phyloP scores from a whole-genome alignment of 2,329 filamentous ascomycete genomes.

The Paraphaeosphaeria sporulosa region DNA sequence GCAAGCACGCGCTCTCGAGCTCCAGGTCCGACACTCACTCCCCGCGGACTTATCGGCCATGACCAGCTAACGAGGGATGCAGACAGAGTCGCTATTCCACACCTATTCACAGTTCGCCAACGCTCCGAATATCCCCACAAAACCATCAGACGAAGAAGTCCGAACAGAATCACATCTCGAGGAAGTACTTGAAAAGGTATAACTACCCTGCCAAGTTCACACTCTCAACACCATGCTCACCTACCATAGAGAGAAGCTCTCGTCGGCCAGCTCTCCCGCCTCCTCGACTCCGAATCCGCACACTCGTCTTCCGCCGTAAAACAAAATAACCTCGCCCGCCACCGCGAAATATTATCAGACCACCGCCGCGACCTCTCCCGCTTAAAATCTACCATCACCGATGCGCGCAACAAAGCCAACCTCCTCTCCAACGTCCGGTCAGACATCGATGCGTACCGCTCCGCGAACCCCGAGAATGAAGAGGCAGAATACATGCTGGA shows the following conservation, averaged over 20 bases:
- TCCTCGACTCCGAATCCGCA: conserved; percentile 90
- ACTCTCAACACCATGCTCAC: neutral
- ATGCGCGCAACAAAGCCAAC: conserved; percentile 86
- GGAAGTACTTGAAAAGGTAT: conserved; percentile 83
- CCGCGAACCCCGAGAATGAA: conserved; percentile 78
- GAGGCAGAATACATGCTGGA: conserved; percentile 98
- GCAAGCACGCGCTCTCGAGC: conserved; percentile 87
- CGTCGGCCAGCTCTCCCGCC: conserved; percentile 81
- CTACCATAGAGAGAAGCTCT: conserved; percentile 75
- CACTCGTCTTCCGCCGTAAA: conserved; percentile 92
- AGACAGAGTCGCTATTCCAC: conserved; percentile 87
- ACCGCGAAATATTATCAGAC: conserved; percentile 87
- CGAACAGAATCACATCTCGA: conserved; percentile 81
- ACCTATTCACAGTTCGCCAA: conserved; percentile 91
- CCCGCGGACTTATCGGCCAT: conserved; percentile 23
- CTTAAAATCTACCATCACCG: conserved; percentile 74
- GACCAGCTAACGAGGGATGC: conserved; percentile 33
- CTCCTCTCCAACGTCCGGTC: conserved; percentile 88
- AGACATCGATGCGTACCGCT: conserved; percentile 89
- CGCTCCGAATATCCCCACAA: conserved; percentile 77
- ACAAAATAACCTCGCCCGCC: conserved; percentile 91
- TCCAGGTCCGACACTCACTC: conserved; percentile 69
- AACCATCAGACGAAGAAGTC: conserved; percentile 84
- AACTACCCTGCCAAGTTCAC: conserved; percentile 16
- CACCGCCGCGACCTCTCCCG: conserved; percentile 84